Base-by-base conservation (phyloP, 305 asterid species). In the Fraxinus angustifolia region DNA sequence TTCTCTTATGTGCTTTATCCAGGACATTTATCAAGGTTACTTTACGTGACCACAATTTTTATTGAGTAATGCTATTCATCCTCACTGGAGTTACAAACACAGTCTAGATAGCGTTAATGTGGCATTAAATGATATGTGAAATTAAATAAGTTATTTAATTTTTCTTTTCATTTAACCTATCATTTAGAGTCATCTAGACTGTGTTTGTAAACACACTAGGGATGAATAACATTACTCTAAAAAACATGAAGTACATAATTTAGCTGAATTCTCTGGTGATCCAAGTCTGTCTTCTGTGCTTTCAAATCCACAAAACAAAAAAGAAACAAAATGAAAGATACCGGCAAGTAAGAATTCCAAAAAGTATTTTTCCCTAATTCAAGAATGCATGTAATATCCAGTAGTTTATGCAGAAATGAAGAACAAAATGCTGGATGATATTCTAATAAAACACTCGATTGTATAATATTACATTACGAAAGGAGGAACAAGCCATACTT, bases 361-460 rank as follows among this genome's bases (percentile, higher is more conserved):
- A 75, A 77, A 62, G 48, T 75, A 79, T 56, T 17, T 71, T 71
- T 78, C 76, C 83, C 42, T 30, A 62, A 68, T 68, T n/a, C 40
- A 28, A 80, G 75, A 56, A 88, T 80, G 74, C 81, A 71, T 53
- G 80, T 78, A 86, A 77, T 74, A 80, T 62, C 67, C 62, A 73
- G 71, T 73, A 84, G 71, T 78, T 73, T 21, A 71, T 50, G 84
- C 84, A 48, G 65, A 71, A 60, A 71, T 75, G 79, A 75, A 26
- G 28, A 56, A 76, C 77, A 77, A 53, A 35, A 35, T 70, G 42
- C 75, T 33, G 75, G 83, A 23, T 81, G 65, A 81, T 82, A 77
- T 78, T 81, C 50, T 35, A 73, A 86, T 33, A 83, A 74, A 74
- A 81, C 83, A 56, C 36, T 70, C 11, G 11, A 72, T 78, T 14